phyloP scores from a whole-genome alignment of 495 filamentous ascomycete genomes.

The Amphirosellinia nigrospora region DNA sequence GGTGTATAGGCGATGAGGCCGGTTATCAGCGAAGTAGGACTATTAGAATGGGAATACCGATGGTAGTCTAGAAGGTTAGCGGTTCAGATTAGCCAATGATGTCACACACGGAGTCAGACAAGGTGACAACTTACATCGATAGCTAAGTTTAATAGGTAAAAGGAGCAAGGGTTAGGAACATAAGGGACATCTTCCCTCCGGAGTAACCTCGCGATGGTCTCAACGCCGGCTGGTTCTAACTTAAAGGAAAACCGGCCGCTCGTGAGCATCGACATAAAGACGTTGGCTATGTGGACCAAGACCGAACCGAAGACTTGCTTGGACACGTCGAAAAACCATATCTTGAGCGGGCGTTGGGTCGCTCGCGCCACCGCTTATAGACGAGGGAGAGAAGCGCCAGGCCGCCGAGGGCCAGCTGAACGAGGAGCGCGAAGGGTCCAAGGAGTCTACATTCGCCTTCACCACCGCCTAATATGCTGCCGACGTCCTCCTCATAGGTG shows the following conservation, averaged over 20 bases:
- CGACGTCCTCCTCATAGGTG: not conserved
- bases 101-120: not conserved
- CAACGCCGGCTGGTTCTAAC: slow-evolving; percentile 50
- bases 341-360: slow-evolving; percentile 90
- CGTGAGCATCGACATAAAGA: slow-evolving; percentile 94
- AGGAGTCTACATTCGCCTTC: slow-evolving; percentile 80
- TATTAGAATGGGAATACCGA: slow-evolving; percentile 93
- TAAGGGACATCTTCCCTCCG: slow-evolving; percentile 60
- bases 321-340: slow-evolving; percentile 96
- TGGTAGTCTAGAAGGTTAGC: slow-evolving; percentile 71
- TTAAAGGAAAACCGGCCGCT: slow-evolving; percentile 71
- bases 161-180: slow-evolving; percentile 91
- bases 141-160: slow-evolving; percentile 89
- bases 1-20: slow-evolving; percentile 74
- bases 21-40: slow-evolving; percentile 80
- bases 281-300: slow-evolving; percentile 87
- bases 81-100: slow-evolving; percentile 14
- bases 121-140: slow-evolving; percentile 82
- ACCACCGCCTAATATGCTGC: slow-evolving; percentile 22
- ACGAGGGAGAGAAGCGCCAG: slow-evolving; percentile 86
- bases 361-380: slow-evolving; percentile 90
- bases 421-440: slow-evolving; percentile 83
- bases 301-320: slow-evolving; percentile 97
- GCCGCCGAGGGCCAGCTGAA: slow-evolving; percentile 86
- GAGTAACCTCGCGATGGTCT: slow-evolving; percentile 39